Base-by-base conservation (phyloP, 1,284 basidiomycete species). In the Volvariella volvacea region DNA sequence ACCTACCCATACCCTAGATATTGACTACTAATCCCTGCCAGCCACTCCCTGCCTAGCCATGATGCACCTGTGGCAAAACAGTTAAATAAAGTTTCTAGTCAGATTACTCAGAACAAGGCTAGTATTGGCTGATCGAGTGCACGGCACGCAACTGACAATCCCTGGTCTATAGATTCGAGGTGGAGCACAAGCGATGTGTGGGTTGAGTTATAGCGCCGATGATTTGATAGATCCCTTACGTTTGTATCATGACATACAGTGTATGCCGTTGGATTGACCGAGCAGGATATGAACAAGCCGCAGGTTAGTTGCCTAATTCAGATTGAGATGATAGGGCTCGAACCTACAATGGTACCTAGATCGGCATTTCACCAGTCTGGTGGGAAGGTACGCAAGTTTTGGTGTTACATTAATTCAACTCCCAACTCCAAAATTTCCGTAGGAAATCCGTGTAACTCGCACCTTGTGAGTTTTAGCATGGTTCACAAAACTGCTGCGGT, bases 321-420 rank as follows among this genome's bases (percentile, higher is more conserved):
- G 37, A 39, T 42, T 41, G 28, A 15, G 30, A 15, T 25, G 12
- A 25, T 28, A 42, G 41, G 28, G 46, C 45, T 44, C 39, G 9
- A 42, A 48, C 39, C 52, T 34, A 39, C 31, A 38, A n/a, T 41
- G 2, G 33, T 42, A 30, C 34, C 25, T 55, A 88, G 84, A 83
- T 91, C 55, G 88, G 88, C 32, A 88, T 91, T 54, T 85, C 84
- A 28, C 82, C 86, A 1, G 74, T 91, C 43, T 90, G 88, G 88
- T 90, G 88, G 86, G 88, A 89, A 74, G 87, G 86, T 84, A 50
- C 47, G 70, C 12, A 19, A 22, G n/a, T 20, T 19, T n/a, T 15
- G 22, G 9, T 6, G 19, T 12, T 20, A 15, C 16, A n/a, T 15
- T 32, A 8, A 41, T 8, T 14, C 31, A 31, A 12, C 34, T 15